Evolutionary conservation across 164 flowering plant genomes (phyloP), one percentile per base, ranked within the genome.

Genomic region (Hamamelis virginiana): DNA sequence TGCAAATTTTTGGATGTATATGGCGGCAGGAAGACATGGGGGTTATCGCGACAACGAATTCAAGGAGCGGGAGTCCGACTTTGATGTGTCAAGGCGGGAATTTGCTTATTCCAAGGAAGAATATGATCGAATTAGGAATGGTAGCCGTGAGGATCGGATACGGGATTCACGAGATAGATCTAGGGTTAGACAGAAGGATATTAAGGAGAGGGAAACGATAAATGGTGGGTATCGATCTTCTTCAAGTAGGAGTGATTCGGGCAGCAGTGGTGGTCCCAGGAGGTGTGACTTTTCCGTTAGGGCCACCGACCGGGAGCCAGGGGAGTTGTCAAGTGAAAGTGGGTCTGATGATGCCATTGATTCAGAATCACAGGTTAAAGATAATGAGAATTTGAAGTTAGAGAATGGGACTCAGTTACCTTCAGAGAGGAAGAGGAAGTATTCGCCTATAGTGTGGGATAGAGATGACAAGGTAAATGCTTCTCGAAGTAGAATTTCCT

Each of bases 401-500:
- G 91, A 84, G 55, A 86, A 87, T 77, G 87, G 81, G 59, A 72
- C 22, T 26, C 55, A 13, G 46, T 69, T 79, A 9, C 75, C 86
- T 13, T 23, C 45, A 1, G 77, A 23, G 59, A 86, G 73, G 77
- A 94, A 89, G 71, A 80, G 94, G 75, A 94, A 91, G 77, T 89
- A 83, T 74, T 85, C 97, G 6, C 96, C 97, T 0, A 86, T 95
- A 72, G 86, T 92, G 4, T 95, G 97, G 97, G 97, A 95, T 70
- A 83, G 83, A 72, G 96, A 90, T 63, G 96, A 87, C 27, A 85
- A 80, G 72, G 84, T 63, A 52, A 73, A 19, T 23, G n/a, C 65
- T 2, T 55, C 77, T 1, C 80, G 74, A 63, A 69, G 22, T 68
- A 76, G 77, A 64, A 63, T 25, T 70, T 44, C 62, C 3, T 52